These are phyloP conservation scores for Cryptosporidium tyzzeri DNA, from an alignment of 169 alveolate genomes.

Conservation along the genomic window DNA sequence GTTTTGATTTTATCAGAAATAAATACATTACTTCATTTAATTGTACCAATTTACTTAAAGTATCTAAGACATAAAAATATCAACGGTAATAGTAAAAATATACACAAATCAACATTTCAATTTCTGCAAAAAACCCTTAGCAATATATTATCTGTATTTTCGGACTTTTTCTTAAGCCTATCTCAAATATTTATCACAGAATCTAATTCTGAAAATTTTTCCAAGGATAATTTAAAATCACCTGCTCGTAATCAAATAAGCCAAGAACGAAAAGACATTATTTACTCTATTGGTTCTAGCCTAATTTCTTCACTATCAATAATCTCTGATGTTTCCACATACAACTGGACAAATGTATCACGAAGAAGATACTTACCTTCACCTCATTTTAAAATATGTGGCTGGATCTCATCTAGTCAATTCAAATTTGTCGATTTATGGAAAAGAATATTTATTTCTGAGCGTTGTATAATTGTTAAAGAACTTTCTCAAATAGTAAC, in stretches of 20 bases:
- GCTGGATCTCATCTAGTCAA: conserved; percentile 69
- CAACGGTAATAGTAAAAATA: not conserved
- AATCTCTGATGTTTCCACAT: conserved; percentile 55
- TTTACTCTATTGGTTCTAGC: conserved; percentile 47
- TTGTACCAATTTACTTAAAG: conserved; percentile 28
- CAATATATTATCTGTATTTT: conserved; percentile 1
- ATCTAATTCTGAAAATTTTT: not conserved
- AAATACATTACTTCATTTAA: conserved; percentile 16
- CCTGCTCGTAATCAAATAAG: not conserved
- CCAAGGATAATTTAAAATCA: not conserved
- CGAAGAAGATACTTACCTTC: conserved; percentile 73
- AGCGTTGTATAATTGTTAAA: conserved; percentile 51
- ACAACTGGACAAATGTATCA: conserved; percentile 64
- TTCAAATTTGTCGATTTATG: conserved; percentile 53
- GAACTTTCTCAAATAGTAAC: conserved; percentile 64
- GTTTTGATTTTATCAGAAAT: conserved; percentile 19
- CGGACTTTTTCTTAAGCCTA: conserved; percentile 11
- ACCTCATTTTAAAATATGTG: conserved; percentile 66
- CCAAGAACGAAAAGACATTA: conserved; percentile 19
- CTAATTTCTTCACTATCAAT: conserved; percentile 38
- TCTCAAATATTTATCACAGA: conserved; percentile 57
- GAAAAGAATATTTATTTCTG: conserved; percentile 36
- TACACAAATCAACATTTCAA: conserved; percentile 12
- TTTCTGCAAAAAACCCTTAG: conserved; percentile 18
- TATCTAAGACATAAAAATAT: conserved; percentile 20